Conservation (phyloP, 768 basidiomycete species). For the Pholiota conissans region DNA sequence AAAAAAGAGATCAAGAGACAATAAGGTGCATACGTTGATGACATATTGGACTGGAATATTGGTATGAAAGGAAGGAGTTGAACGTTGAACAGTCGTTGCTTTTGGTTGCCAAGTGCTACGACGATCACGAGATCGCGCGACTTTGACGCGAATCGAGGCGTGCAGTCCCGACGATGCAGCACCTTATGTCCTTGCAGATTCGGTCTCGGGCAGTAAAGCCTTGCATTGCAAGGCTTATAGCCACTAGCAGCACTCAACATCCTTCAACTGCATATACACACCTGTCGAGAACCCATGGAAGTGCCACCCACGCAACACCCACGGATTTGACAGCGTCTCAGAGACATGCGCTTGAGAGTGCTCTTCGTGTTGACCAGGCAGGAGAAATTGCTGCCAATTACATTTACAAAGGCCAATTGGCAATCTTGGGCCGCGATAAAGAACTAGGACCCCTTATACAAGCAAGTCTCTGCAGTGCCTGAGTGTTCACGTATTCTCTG, state of each 20-base stretch:
- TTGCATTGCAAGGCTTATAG: not conserved
- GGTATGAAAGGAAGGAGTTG: conserved; percentile 5
- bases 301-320: conserved; percentile 58
- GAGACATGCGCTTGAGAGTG: conserved; percentile 54
- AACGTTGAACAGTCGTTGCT: not conserved
- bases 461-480: conserved; percentile 40
- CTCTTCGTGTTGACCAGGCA: conserved; percentile 91
- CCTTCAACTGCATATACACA: conserved; percentile 51
- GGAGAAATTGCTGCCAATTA: conserved; percentile 96
- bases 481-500: not conserved
- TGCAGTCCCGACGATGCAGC: not conserved
- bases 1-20: not conserved
- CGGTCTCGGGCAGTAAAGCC: not conserved
- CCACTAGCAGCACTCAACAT: conserved; percentile 5
- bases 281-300: conserved; percentile 29
- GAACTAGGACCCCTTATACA: conserved; percentile 68
- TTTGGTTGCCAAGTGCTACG: not conserved
- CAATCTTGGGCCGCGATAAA: conserved; percentile 63
- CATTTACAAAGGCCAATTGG: conserved; percentile 89
- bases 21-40: conserved; percentile 36
- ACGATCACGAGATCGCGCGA: conserved; percentile 13
- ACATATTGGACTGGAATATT: conserved; percentile 28
- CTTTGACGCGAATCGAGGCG: not conserved
- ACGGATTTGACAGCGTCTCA: conserved; percentile 47
- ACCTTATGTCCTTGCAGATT: not conserved